Evolutionary conservation across 2,329 filamentous ascomycete genomes (phyloP).

Genomic region (Pestalotiopsis sp.): DNA sequence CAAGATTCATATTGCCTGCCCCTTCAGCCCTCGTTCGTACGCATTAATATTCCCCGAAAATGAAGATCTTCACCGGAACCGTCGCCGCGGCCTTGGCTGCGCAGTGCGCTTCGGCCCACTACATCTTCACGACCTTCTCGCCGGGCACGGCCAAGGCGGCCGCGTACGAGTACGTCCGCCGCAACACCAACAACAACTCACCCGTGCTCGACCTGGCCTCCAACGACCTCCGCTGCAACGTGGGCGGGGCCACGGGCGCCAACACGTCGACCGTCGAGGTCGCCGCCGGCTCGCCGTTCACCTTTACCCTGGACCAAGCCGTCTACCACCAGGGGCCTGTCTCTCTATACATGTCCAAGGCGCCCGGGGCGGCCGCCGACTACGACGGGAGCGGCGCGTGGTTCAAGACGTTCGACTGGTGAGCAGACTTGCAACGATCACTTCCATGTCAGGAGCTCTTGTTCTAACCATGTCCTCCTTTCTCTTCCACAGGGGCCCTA

Average conservation of each 20-base stretch:
- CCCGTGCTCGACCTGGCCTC: constrained; percentile 45
- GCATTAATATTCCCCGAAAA: constrained; percentile 19
- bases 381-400: constrained; percentile 43
- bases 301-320: constrained; percentile 38
- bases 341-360: constrained; percentile 44
- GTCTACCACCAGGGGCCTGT: constrained; percentile 46
- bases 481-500: constrained; percentile 26
- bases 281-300: constrained; percentile 42
- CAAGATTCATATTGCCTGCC: background rate
- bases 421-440: constrained; percentile 9
- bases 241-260: constrained; percentile 35
- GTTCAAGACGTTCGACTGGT: constrained; percentile 45
- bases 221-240: constrained; percentile 44
- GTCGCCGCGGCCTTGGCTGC: constrained; percentile 33
- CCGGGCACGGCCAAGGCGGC: constrained; percentile 35
- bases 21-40: background rate
- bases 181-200: constrained; percentile 51
- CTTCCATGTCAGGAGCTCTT: background rate
- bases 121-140: constrained; percentile 42
- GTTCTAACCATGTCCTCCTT: background rate
- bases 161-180: constrained; percentile 41
- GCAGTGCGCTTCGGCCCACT: constrained; percentile 38
- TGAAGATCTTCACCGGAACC: constrained; percentile 33
- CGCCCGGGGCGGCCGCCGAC: constrained; percentile 33
- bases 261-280: constrained; percentile 37